These are phyloP conservation scores for Dipodascopsis uninucleata DNA, from an alignment of 805 yeast genomes.

Conservation along the genomic window DNA sequence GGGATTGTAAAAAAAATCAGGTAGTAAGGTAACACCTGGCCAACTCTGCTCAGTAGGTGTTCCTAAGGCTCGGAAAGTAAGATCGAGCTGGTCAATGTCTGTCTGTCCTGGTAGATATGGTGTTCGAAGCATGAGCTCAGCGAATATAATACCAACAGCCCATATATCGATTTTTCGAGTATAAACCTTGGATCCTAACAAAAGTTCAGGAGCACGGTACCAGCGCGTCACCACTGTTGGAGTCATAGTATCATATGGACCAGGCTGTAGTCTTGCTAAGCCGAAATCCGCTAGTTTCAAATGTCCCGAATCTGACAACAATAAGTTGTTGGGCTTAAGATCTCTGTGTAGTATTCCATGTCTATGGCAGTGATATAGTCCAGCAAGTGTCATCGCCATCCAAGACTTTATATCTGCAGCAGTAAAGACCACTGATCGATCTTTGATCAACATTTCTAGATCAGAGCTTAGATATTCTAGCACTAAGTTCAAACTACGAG, in stretches of 20 bases:
- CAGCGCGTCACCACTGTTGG: conserved; percentile 96
- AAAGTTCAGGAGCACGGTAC: conserved; percentile 94
- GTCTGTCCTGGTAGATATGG: conserved; percentile 93
- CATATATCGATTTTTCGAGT: conserved; percentile 88
- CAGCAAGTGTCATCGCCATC: conserved; percentile 91
- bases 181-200: conserved; percentile 85
- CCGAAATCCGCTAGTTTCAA: conserved; percentile 97
- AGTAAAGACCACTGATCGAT: conserved; percentile 66
- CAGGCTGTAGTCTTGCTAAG: conserved; percentile 77
- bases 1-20: conserved; percentile 73
- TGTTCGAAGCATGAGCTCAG: conserved; percentile 89
- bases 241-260: conserved; percentile 65
- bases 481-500: conserved; percentile 69
- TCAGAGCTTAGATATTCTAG: conserved; percentile 90
- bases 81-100: conserved; percentile 83
- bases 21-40: conserved; percentile 83
- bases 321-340: conserved; percentile 49
- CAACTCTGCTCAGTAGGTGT: conserved; percentile 90
- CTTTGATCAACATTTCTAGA: conserved; percentile 83
- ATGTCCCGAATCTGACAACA: conserved; percentile 81
- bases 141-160: conserved; percentile 96
- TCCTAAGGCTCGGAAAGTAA: conserved; percentile 93
- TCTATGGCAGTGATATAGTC: conserved; percentile 92
- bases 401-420: conserved; percentile 89
- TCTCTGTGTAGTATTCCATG: conserved; percentile 79